Base-by-base conservation (phyloP, 371 early-diverging fungal species). In the Actinomucor elegans region DNA sequence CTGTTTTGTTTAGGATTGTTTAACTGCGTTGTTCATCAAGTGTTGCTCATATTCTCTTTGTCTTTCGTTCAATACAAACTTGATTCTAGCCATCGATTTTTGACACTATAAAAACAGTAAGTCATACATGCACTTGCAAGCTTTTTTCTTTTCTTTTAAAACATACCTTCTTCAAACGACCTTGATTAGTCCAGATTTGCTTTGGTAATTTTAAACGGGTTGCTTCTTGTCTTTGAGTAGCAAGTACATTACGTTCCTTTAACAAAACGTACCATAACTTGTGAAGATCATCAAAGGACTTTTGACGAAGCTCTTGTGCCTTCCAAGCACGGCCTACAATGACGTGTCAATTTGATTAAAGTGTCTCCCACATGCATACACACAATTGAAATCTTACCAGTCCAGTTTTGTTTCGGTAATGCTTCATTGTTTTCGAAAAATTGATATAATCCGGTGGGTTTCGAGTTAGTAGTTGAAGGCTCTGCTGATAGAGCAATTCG, bases 271-370 rank as follows among this genome's bases (percentile, higher is more conserved):
- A 91, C 98, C 98, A 98, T 61, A 98, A 78, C 70, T 90, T 91
- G 77, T 97, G 98, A 57, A 98, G 80, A 73, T 98, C 98, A 24
- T 97, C 96, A 77, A 96, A 98, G 24, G 89, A 89, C 79, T 98
- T 98, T 48, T 76, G 68, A 23, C 97, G 84, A 50, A 98, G 83
- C 71, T 96, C 97, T 35, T 85, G 81, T 8, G 92, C 91, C 44
- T 81, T 77, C 98, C 98, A 98, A 33, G 94, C 80, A 12, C 97
- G 88, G 20, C 98, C 95, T 93, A 60, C 7, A 20, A 10, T 37
- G 12, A 18, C 2, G 34, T 44, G 15, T 20, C 21, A n/a, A 47
- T 27, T 46, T 24, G 29, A 4, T 4, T 24, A 15, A n/a, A n/a
- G n/a, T n/a, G n/a, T n/a, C n/a, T n/a, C n/a, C n/a, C n/a, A n/a